Evolutionary conservation across 495 filamentous ascomycete genomes (phyloP).

Genomic region (Penicillium riverlandense): DNA sequence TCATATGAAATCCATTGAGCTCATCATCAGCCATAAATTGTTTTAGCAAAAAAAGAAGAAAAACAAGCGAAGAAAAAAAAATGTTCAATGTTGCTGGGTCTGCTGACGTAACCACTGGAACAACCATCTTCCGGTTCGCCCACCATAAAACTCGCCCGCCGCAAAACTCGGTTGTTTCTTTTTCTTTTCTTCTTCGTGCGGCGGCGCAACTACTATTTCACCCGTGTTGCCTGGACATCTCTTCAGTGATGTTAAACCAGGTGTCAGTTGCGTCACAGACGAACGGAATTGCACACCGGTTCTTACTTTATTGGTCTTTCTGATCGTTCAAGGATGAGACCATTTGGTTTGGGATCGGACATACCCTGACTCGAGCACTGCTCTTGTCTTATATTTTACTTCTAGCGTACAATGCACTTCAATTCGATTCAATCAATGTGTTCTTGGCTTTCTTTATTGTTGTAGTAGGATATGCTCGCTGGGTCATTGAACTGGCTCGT

Average conservation of each 20-base stretch:
- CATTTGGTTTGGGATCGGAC: slow-evolving; percentile 48
- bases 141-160: no score
- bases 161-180: slow-evolving; percentile 6
- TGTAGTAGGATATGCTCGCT: no score
- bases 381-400: not conserved
- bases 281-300: slow-evolving; percentile 52
- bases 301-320: slow-evolving; percentile 46
- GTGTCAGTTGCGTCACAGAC: slow-evolving; percentile 59
- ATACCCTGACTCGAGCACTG: slow-evolving; percentile 8
- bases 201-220: slow-evolving; percentile 44
- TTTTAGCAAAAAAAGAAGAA: slow-evolving; percentile 15
- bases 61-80: slow-evolving; percentile 8
- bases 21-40: slow-evolving; percentile 48
- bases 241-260: slow-evolving; percentile 41
- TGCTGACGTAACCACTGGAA: slow-evolving; percentile 3
- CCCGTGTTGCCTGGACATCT: slow-evolving; percentile 49
- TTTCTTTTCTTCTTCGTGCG: slow-evolving; percentile 53
- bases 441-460: no score
- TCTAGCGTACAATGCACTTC: no score
- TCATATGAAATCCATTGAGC: slow-evolving; percentile 42
- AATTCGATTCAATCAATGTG: no score
- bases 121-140: not conserved
- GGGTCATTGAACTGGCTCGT: no score
- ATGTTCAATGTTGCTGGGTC: not conserved
- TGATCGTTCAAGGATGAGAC: slow-evolving; percentile 38